A percentile compares a stretch with the other conserved stretches of the same genome.
Conservation (phyloP, 2,329 filamentous ascomycete genomes). For the Lasiodiplodia sp. region DNA sequence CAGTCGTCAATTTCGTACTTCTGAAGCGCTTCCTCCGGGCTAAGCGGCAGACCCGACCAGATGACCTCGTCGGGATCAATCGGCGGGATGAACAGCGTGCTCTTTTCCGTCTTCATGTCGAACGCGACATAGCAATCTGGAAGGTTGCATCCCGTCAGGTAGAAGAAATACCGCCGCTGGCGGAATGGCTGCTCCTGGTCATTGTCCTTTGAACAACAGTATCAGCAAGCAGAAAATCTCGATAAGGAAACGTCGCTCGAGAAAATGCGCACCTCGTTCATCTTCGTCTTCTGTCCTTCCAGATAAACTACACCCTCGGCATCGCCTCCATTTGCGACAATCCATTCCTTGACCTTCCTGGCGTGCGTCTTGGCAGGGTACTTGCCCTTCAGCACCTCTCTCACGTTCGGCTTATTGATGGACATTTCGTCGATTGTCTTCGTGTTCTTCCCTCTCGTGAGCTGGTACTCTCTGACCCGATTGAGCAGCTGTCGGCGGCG, state of each 20-base stretch:
- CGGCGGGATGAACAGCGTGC: constrained; percentile 90
- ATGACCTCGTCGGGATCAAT: constrained; percentile 88
- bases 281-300: constrained; percentile 79
- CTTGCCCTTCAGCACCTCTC: constrained; percentile 60
- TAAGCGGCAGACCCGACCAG: constrained; percentile 89
- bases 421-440: constrained; percentile 19
- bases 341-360: constrained; percentile 79
- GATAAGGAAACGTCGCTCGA: background rate
- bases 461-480: constrained; percentile 21
- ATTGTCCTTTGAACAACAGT: constrained; percentile 65
- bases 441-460: constrained; percentile 3
- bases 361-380: constrained; percentile 89
- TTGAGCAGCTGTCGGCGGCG: constrained; percentile 16
- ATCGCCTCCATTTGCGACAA: constrained; percentile 70
- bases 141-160: constrained; percentile 84
- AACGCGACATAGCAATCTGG: constrained; percentile 84
- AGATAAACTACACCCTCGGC: constrained; percentile 80
- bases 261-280: constrained; percentile 65
- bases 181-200: constrained; percentile 77
- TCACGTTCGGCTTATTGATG: constrained; percentile 27
- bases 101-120: constrained; percentile 74
- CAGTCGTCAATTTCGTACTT: constrained; percentile 75
- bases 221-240: background rate
- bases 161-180: constrained; percentile 93
- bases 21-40: constrained; percentile 74